Base-by-base conservation (phyloP, 495 filamentous ascomycete genomes). In the Chaetomium cochliodes region DNA sequence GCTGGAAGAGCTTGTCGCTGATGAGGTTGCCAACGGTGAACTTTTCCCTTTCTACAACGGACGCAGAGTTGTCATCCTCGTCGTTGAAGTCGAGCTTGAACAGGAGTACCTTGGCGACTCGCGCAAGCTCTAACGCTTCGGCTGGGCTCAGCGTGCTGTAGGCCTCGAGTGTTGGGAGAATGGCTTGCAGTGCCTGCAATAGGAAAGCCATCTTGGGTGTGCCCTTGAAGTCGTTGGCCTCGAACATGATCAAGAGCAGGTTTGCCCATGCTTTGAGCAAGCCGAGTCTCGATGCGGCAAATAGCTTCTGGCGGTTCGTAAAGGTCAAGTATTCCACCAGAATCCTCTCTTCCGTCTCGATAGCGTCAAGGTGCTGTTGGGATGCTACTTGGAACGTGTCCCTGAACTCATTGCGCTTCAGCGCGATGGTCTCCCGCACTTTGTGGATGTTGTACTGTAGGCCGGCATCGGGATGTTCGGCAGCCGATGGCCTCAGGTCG, bases 1-100 rank as follows among this genome's bases (percentile, higher is more conserved):
- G 83, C 68, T 97, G 89, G 68, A 90, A 92, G 12, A 97, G 84
- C 71, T 93, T 90, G 72, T 98, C 96, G 70, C 92, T 89, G 39
- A 92, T 87, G 50, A 93, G 75, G 71, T 93, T 83, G 58, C 92
- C 69, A 75, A 88, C 66, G 75, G 85, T 72, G 73, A 81, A 65
- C 76, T 79, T 68, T 30, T 80, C 70, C 39, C 74, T 78, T 62
- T 78, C 78, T 22, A 71, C 78, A 41, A 77, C 75, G 11, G 76
- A 25, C 1, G 13, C 70, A 3, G 81, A 69, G 13, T 75, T 65
- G 18, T 79, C 77, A 47, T 79, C 78, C 9, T 79, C 77, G 41
- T 64, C 64, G 11, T 63, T 63, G 58, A 90, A 85, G 41, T 90
- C 86, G 55, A 96, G 78, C 64, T 87, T 88, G 67, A 86, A 87